Evolutionary conservation across 78 protist genomes (phyloP), one percentile per base, ranked within the genome.

Genomic region (Dictyostelium intermedium): DNA sequence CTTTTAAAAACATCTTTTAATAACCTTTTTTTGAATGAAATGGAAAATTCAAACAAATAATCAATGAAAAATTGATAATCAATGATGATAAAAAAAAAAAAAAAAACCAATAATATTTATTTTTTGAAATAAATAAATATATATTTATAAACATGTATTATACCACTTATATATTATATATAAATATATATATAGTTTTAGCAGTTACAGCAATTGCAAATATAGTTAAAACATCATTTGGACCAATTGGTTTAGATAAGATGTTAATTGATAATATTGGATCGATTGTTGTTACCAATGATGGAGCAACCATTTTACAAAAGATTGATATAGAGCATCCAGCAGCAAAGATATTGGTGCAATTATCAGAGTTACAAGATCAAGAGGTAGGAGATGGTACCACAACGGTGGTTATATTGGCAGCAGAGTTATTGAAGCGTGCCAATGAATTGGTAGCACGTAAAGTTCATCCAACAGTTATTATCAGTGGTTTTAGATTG

Each of bases 171-270:
- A 45, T 7, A 8, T 9, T 45, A 8, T 10, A 9, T 8, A 14
- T n/a, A 66, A 25, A 30, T 1, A 32, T 25, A 25, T 14, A 7
- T 32, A 66, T 84, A 97, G 99, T 98, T 41, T 97, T 97, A 20
- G 99, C 99, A 14, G 96, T 95, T 9, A 18, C 95, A 25, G 97
- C 99, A 3, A 85, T 99, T 14, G 98, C 99, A 34, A 99, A 99
- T 96, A 96, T 99, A 72, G 98, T 99, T 74, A 98, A 97, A 97
- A 87, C 98, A 45, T 98, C 99, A 35, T 96, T 99, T 43, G 99
- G 99, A 47, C 99, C 99, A 10, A 95, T 97, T n/a, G 99, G 99
- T 3, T 97, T 99, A 39, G 99, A 99, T 87, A 99, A 99, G 97
- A 99, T 99, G 99, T 91, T 99, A 2, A 99, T 99, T 3, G 99